These are phyloP conservation scores for Euptelea pleiosperma DNA, from an alignment of 164 flowering plant genomes.

Conservation along the genomic window DNA sequence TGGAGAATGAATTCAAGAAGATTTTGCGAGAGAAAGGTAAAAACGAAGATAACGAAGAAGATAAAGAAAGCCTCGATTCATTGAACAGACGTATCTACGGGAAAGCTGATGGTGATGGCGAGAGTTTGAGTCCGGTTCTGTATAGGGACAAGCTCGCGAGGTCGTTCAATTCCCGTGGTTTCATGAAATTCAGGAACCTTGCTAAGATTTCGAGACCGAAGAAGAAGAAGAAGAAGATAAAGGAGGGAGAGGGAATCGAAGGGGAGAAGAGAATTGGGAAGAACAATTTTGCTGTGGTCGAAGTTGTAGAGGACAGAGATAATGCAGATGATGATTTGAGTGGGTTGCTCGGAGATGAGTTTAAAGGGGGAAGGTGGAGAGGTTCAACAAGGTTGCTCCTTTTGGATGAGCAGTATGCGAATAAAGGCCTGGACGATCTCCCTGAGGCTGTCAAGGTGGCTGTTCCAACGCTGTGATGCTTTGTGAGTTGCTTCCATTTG, in stretches of 20 bases:
- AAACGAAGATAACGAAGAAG: slow-evolving; percentile 23
- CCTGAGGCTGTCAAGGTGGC: slow-evolving; percentile 89
- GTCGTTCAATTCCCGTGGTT: slow-evolving; percentile 65
- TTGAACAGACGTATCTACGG: slow-evolving; percentile 55
- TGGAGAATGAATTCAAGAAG: slow-evolving; percentile 41
- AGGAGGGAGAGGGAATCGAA: slow-evolving; percentile 20
- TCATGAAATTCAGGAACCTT: slow-evolving; percentile 61
- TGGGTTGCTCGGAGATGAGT: slow-evolving; percentile 68
- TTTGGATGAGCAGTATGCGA: slow-evolving; percentile 68
- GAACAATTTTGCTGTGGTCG: slow-evolving; percentile 47
- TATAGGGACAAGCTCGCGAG: slow-evolving; percentile 70
- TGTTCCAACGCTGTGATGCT: slow-evolving; percentile 24
- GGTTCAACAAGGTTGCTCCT: slow-evolving; percentile 88
- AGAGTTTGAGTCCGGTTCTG: slow-evolving; percentile 53
- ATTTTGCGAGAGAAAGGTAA: slow-evolving; percentile 10
- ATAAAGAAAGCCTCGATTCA: slow-evolving; percentile 19
- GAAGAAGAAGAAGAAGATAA: slow-evolving; percentile 39
- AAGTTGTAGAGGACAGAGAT: slow-evolving; percentile 50
- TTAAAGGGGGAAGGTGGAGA: slow-evolving; percentile 58
- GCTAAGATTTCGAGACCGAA: slow-evolving; percentile 79
- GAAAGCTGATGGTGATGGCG: slow-evolving; percentile 60
- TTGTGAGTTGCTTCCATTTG: slow-evolving; percentile 24
- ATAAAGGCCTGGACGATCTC: slow-evolving; percentile 43
- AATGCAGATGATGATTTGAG: slow-evolving; percentile 49
- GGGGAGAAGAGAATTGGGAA: slow-evolving; percentile 33